These are phyloP conservation scores for Mantamonas sphyraenae DNA, from an alignment of 78 protist species.

Conservation along the genomic window DNA sequence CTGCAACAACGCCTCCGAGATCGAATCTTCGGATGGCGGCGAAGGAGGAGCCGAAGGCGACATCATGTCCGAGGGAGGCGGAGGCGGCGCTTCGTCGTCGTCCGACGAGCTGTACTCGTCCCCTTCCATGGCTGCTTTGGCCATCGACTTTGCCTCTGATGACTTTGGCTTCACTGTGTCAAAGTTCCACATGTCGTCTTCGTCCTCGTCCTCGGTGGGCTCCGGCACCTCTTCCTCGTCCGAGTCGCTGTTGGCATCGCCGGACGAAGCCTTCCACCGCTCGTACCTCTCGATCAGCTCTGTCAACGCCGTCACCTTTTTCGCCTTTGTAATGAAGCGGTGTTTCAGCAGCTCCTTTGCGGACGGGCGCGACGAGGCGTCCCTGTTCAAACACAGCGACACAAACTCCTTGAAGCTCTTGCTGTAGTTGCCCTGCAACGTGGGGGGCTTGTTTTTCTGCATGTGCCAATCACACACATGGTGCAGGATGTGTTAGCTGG, in stretches of 20 bases:
- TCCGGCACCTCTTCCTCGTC: conserved; percentile 29
- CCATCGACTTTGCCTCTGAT: no score
- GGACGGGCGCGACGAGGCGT: conserved; percentile 75
- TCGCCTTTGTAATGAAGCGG: conserved; percentile 59
- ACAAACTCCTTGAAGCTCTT: conserved; percentile 77
- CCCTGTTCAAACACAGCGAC: conserved; percentile 74
- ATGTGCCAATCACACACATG: no score
- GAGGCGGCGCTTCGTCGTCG: no score
- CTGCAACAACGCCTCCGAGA: no score
- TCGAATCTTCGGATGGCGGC: no score
- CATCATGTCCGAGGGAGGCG: no score
- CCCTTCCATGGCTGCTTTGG: no score
- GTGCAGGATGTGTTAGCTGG: not conserved
- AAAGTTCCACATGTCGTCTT: no score
- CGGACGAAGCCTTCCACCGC: conserved; percentile 26
- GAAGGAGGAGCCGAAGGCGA: no score
- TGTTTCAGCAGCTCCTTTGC: conserved; percentile 87
- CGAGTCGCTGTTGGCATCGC: conserved; percentile 22
- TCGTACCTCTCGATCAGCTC: conserved; percentile 65
- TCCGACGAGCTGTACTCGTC: no score
- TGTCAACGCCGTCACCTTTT: conserved; percentile 43
- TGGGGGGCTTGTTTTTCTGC: conserved; percentile 83
- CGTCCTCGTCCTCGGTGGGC: not conserved
- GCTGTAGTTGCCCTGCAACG: conserved; percentile 57
- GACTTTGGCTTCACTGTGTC: no score